A percentile compares a stretch with the other conserved stretches of the same genome.
Conservation (phyloP, 495 filamentous ascomycete genomes). For the Aspergillus cristatus region DNA sequence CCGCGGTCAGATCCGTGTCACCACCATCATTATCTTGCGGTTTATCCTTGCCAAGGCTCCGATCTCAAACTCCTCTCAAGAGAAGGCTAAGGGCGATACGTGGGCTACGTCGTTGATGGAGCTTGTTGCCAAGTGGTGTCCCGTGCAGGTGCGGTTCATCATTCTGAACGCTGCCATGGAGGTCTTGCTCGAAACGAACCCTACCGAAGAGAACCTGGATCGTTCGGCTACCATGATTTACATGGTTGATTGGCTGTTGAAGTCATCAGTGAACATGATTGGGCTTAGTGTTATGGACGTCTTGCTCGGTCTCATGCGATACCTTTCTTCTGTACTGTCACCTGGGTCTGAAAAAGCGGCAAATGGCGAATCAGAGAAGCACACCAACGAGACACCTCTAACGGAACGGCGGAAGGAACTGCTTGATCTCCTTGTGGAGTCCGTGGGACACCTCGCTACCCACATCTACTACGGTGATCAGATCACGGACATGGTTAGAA, state of each 20-base stretch:
- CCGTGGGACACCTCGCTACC: conserved; percentile 77
- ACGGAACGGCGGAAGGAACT: conserved; percentile 39
- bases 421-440: conserved; percentile 57
- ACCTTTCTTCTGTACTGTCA: conserved; percentile 61
- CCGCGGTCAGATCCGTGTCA: conserved; percentile 63
- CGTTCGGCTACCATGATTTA: conserved; percentile 63
- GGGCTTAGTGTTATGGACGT: conserved; percentile 91
- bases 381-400: conserved; percentile 26
- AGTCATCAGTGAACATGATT: conserved; percentile 84
- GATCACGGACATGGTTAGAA: conserved; percentile 79
- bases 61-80: not conserved
- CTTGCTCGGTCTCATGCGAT: conserved; percentile 68
- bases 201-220: conserved; percentile 55
- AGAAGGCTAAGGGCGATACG: conserved; percentile 33
- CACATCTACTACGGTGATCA: conserved; percentile 94
- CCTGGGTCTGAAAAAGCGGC: conserved; percentile 33
- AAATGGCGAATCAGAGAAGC: conserved; percentile 5
- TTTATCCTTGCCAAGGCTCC: conserved; percentile 56
- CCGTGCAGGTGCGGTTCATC: conserved; percentile 83
- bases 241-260: conserved; percentile 69
- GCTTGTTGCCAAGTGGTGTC: conserved; percentile 70
- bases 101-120: conserved; percentile 78
- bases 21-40: conserved; percentile 57
- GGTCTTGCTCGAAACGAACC: conserved; percentile 50
- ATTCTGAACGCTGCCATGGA: conserved; percentile 77